These are phyloP conservation scores for Mycena leptocephala DNA, from an alignment of 768 basidiomycete species.

Conservation along the genomic window DNA sequence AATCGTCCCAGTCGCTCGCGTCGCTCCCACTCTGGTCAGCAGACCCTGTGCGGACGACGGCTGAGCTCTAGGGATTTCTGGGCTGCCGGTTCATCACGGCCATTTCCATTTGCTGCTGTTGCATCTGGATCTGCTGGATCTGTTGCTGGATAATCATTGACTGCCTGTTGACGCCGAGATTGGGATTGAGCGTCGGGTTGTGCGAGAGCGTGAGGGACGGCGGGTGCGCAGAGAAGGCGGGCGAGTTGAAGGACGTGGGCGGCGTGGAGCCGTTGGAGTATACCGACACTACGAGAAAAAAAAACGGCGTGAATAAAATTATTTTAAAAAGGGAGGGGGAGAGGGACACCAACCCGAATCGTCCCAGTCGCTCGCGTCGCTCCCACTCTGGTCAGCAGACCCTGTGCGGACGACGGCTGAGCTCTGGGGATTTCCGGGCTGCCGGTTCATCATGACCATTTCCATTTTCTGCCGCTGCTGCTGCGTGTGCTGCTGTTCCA, in stretches of 20 bases:
- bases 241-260: too few species aligned
- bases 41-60: conserved; percentile 57
- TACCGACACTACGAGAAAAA: too few species aligned
- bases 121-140: conserved; percentile 51
- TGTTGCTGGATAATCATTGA: conserved; percentile 43
- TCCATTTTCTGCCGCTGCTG: conserved; percentile 52
- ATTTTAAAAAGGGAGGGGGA: too few species aligned
- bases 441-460: conserved; percentile 54
- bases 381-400: too few species aligned
- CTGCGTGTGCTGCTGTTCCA: conserved; percentile 52
- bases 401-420: conserved; percentile 54
- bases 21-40: too few species aligned
- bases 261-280: too few species aligned
- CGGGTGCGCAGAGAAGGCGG: too few species aligned
- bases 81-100: conserved; percentile 54
- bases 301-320: too few species aligned
- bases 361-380: too few species aligned
- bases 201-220: too few species aligned
- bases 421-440: conserved; percentile 60
- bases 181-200: conserved; percentile 23
- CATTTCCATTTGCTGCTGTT: conserved; percentile 56
- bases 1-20: too few species aligned
- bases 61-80: conserved; percentile 57
- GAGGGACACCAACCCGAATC: too few species aligned
- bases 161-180: conserved; percentile 19